These are phyloP conservation scores for Nakataea oryzae DNA, from an alignment of 2,329 filamentous ascomycete genomes.

Conservation along the genomic window DNA sequence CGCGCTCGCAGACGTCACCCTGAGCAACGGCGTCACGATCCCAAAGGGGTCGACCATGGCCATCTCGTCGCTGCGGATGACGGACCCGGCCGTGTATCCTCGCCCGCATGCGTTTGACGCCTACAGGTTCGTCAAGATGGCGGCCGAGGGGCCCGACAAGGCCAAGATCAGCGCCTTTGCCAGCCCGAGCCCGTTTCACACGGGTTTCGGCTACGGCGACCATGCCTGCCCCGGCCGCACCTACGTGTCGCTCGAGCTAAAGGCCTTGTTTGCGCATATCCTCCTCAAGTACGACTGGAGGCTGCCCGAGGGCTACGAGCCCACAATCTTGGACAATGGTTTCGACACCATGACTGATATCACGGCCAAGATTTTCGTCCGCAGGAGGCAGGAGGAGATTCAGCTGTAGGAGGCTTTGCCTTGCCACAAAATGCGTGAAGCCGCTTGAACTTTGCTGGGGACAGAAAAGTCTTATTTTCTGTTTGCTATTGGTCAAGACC, in stretches of 20 bases:
- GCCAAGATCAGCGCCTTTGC: too few relatives aligned
- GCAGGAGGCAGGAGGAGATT: too few relatives aligned
- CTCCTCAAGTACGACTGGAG: conserved; percentile 7
- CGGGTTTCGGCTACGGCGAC: conserved; percentile 26
- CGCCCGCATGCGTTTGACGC: not conserved
- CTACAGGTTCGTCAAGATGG: not conserved
- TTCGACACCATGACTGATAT: too few relatives aligned
- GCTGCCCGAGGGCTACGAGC: not conserved
- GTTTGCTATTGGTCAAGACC: too few relatives aligned
- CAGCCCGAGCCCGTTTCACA: too few relatives aligned
- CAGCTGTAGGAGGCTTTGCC: too few relatives aligned
- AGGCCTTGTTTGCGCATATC: conserved; percentile 15
- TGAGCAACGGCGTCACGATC: not conserved
- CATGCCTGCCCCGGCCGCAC: conserved; percentile 28
- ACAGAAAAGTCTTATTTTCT: too few relatives aligned
- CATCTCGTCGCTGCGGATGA: not conserved
- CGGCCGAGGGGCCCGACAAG: too few relatives aligned
- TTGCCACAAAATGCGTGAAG: too few relatives aligned
- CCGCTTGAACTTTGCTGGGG: too few relatives aligned
- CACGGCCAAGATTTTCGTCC: too few relatives aligned
- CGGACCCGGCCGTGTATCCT: not conserved
- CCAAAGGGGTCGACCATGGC: not conserved
- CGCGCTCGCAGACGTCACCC: not conserved
- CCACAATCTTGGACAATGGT: not conserved
- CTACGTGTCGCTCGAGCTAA: conserved; percentile 25